Conservation (phyloP, 2,329 filamentous ascomycete genomes). For the Colletotrichum sp. region DNA sequence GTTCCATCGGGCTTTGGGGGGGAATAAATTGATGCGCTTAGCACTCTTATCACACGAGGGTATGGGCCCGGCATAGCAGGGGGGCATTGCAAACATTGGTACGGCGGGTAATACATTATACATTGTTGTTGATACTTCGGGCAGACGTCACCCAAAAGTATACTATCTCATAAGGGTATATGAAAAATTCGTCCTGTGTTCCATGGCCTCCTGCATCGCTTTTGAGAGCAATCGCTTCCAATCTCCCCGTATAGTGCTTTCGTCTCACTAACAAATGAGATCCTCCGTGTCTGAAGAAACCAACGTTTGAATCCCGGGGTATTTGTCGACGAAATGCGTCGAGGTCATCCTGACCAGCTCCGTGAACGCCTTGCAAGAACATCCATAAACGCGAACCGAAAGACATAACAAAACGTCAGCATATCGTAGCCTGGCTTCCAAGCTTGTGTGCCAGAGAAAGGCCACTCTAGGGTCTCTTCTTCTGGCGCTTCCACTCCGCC, state of each 20-base stretch:
- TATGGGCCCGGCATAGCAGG: not conserved
- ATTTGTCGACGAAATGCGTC: slow-evolving; percentile 3
- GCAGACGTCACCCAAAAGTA: not conserved
- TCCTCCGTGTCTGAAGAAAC: not conserved
- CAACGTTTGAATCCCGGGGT: not conserved
- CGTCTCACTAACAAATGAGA: not conserved
- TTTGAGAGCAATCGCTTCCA: not conserved
- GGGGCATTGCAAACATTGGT: not conserved
- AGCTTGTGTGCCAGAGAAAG: slow-evolving; percentile 7
- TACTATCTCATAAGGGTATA: slow-evolving; percentile 1
- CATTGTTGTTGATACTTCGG: not conserved
- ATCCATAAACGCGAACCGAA: not conserved
- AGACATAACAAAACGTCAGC: not conserved
- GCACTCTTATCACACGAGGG: not conserved
- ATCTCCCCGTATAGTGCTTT: not conserved
- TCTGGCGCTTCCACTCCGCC: slow-evolving; percentile 80
- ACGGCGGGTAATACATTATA: slow-evolving; percentile 7
- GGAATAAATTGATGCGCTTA: not conserved
- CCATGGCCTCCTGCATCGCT: not conserved
- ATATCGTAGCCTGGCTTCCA: not conserved
- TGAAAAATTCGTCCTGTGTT: not conserved
- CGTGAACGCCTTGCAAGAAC: slow-evolving; percentile 9
- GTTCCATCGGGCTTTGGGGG: not conserved
- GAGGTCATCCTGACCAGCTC: slow-evolving; percentile 3
- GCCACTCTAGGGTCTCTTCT: slow-evolving; percentile 40